A percentile compares a stretch with the other conserved stretches of the same genome.
These are phyloP conservation scores for Xylaria acuta DNA, from an alignment of 495 filamentous ascomycete genomes.

Conservation along the genomic window DNA sequence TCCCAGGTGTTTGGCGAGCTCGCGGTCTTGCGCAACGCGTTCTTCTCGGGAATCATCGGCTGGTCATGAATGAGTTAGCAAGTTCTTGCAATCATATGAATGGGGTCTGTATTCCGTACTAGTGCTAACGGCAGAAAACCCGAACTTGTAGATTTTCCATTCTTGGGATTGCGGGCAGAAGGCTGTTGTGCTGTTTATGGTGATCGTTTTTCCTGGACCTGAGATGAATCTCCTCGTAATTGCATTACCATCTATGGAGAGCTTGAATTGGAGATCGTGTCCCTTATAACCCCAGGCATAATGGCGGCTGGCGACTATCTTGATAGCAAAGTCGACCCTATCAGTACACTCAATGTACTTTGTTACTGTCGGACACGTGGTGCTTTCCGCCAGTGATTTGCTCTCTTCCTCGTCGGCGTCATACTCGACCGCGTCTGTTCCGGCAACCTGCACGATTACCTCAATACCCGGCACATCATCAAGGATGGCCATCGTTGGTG, in stretches of 20 bases:
- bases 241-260: slow-evolving; percentile 26
- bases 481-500: slow-evolving; percentile 44
- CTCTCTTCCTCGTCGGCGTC: slow-evolving; percentile 23
- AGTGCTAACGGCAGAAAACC: slow-evolving; percentile 33
- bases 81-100: not conserved
- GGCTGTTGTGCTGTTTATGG: not conserved
- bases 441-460: slow-evolving; percentile 37
- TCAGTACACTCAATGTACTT: slow-evolving; percentile 46
- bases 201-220: not conserved
- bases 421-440: slow-evolving; percentile 39
- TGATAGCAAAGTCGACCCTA: slow-evolving; percentile 38
- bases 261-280: not conserved
- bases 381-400: not conserved
- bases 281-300: slow-evolving; percentile 27
- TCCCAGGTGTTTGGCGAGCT: slow-evolving; percentile 35
- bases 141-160: slow-evolving; percentile 27
- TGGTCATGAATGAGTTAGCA: slow-evolving; percentile 11
- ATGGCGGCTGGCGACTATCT: not conserved
- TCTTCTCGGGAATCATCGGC: slow-evolving; percentile 31
- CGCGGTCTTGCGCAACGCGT: slow-evolving; percentile 34
- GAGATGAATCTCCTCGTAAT: not conserved
- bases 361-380: not conserved
- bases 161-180: not conserved
- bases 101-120: slow-evolving; percentile 13
- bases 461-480: slow-evolving; percentile 37